Evolutionary conservation across 805 yeast species (phyloP).

Genomic region (Brettanomyces custersianus): DNA sequence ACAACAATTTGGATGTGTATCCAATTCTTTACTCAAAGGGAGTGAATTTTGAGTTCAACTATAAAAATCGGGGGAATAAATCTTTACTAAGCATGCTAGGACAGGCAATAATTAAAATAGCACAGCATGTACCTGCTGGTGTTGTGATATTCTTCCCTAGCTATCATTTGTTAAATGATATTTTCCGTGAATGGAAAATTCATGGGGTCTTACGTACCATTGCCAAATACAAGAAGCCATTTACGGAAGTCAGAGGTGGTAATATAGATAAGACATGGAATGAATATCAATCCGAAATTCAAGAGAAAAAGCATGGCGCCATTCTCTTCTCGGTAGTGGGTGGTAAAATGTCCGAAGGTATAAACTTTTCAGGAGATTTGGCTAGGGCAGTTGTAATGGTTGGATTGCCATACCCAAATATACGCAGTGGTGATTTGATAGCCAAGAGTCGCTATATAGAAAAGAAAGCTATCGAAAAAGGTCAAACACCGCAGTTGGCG

Average conservation of each 20-base stretch:
- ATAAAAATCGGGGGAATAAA: conserved; percentile 44
- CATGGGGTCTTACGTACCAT: conserved; percentile 25
- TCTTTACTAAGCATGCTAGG: conserved; percentile 45
- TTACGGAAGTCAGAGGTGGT: conserved; percentile 43
- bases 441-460: conserved; percentile 65
- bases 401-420: conserved; percentile 86
- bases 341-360: conserved; percentile 89
- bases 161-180: conserved; percentile 56
- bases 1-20: conserved; percentile 52
- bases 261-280: conserved; percentile 38
- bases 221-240: conserved; percentile 36
- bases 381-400: conserved; percentile 82
- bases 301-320: conserved; percentile 39
- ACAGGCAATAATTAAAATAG: conserved; percentile 31
- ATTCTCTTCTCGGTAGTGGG: conserved; percentile 80
- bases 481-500: conserved; percentile 40
- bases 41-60: conserved; percentile 54
- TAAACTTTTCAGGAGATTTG: conserved; percentile 79
- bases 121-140: conserved; percentile 54
- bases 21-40: conserved; percentile 30
- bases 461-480: conserved; percentile 33
- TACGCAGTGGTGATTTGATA: conserved; percentile 69
- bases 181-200: conserved; percentile 44
- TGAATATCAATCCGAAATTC: conserved; percentile 40
- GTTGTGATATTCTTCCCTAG: conserved; percentile 80